Conservation (phyloP, 2,329 filamentous ascomycete genomes). For the Podosphaera fusca region DNA sequence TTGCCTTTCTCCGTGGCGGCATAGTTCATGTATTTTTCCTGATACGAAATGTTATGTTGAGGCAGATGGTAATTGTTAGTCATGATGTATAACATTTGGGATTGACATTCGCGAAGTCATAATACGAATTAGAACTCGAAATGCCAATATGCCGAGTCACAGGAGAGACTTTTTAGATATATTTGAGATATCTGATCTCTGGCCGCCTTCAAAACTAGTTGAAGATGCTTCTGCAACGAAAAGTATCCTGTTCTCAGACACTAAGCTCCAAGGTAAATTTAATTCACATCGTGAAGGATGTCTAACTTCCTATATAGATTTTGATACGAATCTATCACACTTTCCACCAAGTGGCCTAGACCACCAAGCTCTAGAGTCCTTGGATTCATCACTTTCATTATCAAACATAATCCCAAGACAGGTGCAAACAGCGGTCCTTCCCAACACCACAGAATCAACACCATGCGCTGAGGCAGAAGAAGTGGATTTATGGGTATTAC, state of each 20-base stretch:
- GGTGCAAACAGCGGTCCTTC: background rate
- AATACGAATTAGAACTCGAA: background rate
- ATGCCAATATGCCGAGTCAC: constrained; percentile 8
- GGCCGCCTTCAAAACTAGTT: constrained; percentile 29
- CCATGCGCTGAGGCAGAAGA: constrained; percentile 11
- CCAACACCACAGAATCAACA: background rate
- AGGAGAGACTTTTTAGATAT: constrained; percentile 23
- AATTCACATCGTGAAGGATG: constrained; percentile 2
- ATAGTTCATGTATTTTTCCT: constrained; percentile 20
- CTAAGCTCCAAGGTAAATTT: constrained; percentile 12
- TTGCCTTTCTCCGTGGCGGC: constrained; percentile 49
- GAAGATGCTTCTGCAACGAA: constrained; percentile 10
- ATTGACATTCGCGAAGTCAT: constrained; percentile 4
- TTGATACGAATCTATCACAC: constrained; percentile 10
- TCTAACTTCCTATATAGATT: constrained; percentile 6
- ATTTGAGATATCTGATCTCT: constrained; percentile 40
- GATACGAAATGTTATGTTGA: background rate
- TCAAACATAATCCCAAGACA: background rate
- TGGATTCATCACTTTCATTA: constrained; percentile 9
- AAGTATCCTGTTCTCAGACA: constrained; percentile 13
- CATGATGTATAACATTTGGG: background rate
- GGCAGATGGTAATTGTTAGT: background rate
- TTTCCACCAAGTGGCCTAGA: constrained; percentile 3
- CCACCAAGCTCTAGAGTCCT: constrained; percentile 13
- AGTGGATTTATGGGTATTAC: constrained; percentile 25